Evolutionary conservation across 768 basidiomycete genomes (phyloP), one percentile per base, ranked within the genome.

Genomic region (Xanthoconium purpureum): DNA sequence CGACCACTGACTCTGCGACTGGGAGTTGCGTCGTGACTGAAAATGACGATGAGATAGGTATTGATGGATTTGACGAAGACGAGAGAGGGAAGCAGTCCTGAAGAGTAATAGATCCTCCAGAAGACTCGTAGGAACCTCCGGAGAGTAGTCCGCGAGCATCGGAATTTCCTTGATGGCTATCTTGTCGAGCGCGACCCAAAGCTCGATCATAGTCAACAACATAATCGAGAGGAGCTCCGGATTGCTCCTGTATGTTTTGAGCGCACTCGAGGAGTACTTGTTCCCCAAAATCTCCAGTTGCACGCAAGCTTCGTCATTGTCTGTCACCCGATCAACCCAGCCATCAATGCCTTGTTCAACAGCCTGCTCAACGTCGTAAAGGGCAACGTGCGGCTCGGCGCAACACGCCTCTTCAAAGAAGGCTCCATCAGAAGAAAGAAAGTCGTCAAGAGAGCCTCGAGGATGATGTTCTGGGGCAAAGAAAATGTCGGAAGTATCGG

Each of bases 221-320:
- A 83, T 77, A 3, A 75, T 51, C 0, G 80, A 81, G 5, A 68
- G 38, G 32, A 69, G 60, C 47, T 80, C 78, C 2, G 78, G 74
- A 32, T 72, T 77, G 12, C 58, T 57, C 11, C 49, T 37, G 44
- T 78, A 79, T 2, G 50, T 52, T 0, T 10, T 18, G 33, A 40
- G 28, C 0, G 78, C 72, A 0, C 66, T 43, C 1, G 57, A 58
- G 1, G 65, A 64, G 42, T 79, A 75, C 5, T 56, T 44, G n/a
- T 48, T 47, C 11, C 68, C 69, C 35, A 68, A 69, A 0, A 60
- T 43, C 52, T 64, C 69, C 12, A 70, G 56, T 9, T 51, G 35
- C 7, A 47, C 36, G 2, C 69, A 70, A 5, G 64, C 66, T 12
- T 50, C 17, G n/a, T 61, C 47, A 0, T 15, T 39, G 7, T 50